These are phyloP conservation scores for Auricularia heimuer DNA, from an alignment of 768 basidiomycete genomes.

Conservation along the genomic window DNA sequence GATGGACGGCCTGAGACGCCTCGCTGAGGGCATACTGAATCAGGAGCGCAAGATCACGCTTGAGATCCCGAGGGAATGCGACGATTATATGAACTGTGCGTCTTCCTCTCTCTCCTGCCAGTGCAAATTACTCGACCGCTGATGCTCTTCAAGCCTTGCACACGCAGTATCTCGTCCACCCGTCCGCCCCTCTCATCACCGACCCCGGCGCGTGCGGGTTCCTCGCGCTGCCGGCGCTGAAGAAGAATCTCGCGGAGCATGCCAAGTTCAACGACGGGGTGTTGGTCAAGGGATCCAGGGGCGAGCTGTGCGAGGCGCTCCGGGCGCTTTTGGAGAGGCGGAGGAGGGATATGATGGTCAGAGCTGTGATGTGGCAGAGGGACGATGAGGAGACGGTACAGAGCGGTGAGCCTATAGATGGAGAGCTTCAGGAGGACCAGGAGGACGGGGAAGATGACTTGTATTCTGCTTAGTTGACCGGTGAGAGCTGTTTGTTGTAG, in stretches of 20 bases:
- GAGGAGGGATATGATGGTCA: conserved; percentile 40
- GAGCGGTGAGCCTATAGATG: background rate
- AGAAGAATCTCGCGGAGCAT: conserved; percentile 50
- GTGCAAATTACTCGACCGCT: background rate
- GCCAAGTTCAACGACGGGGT: conserved; percentile 37
- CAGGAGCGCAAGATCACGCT: conserved; percentile 37
- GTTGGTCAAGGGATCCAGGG: conserved; percentile 34
- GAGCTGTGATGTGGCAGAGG: conserved; percentile 17
- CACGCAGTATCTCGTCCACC: conserved; percentile 37
- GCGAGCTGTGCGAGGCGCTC: conserved; percentile 42
- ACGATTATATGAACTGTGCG: conserved; percentile 45
- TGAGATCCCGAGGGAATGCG: conserved; percentile 44
- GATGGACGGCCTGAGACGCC: conserved; percentile 48
- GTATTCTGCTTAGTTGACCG: no score
- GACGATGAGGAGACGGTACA: background rate
- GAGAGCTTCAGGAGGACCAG: no score
- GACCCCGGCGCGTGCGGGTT: conserved; percentile 30
- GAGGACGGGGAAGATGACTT: no score
- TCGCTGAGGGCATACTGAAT: conserved; percentile 29
- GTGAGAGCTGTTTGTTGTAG: no score
- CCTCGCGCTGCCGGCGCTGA: conserved; percentile 39
- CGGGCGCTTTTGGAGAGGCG: conserved; percentile 35
- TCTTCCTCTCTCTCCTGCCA: background rate
- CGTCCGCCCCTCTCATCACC: conserved; percentile 39
- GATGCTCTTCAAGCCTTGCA: conserved; percentile 35